Evolutionary conservation across 2,329 filamentous ascomycete species (phyloP), one percentile per base, ranked within the genome.

Genomic region (Epichloe scottii): DNA sequence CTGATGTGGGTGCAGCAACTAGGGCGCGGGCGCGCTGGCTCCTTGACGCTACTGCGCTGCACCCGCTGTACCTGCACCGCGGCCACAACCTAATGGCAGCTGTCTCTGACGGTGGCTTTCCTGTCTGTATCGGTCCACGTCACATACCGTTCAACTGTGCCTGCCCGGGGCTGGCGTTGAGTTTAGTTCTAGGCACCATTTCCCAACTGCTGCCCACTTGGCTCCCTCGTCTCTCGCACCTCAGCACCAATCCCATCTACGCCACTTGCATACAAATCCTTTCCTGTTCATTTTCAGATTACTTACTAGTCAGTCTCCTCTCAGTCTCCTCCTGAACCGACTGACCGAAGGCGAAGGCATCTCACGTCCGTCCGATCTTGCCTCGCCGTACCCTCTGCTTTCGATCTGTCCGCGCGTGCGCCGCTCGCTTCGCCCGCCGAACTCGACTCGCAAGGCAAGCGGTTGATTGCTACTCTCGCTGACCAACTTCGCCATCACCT

Each of bases 401-500:
- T 49, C 30, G n/a, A 46, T 23, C 5, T 17, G n/a, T 38, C 51
- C 5, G 40, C 42, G 34, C 26, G 15, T 10, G 42, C 46, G 47
- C 35, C 52, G 50, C 50, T 52, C 52, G 49, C 43, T 52, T 52
- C 46, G 49, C 52, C 35, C 43, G 46, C 43, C 30, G 33, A 34
- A 41, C 34, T 47, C 26, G 39, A 37, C 11, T 39, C 39, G 40
- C n/a, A 30, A 23, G 8, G 8, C 26, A 37, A 45, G 23, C 34
- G 35, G 47, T 15, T 35, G 17, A 30, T 14, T 38, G 33, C 19
- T 21, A 37, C 34, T 38, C 26, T 45, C 37, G 37, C 23, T 34
- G 41, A 33, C 11, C 4, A 41, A 15, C 26, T 8, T 14, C 40
- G 15, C 26, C 26, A 26, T 14, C 15, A 4, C 11, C 21, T 30